Evolutionary conservation across 2,329 filamentous ascomycete species (phyloP).

Genomic region (Thelonectria blattea): DNA sequence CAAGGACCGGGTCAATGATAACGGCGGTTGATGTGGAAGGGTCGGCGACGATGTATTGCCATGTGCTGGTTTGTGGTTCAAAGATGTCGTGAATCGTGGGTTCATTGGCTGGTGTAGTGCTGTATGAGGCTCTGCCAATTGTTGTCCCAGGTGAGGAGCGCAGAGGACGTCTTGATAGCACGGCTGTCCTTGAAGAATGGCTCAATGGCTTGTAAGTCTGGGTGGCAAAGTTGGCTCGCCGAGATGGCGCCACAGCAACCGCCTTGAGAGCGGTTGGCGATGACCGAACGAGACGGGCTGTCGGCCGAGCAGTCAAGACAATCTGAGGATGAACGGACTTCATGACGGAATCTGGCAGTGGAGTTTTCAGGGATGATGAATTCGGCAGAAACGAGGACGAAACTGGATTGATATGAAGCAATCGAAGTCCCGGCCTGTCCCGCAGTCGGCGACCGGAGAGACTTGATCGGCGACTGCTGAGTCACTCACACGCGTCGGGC

Average conservation of each 20-base stretch:
- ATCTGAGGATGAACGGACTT: conserved; percentile 1
- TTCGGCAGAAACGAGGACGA: not conserved
- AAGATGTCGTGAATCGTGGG: conserved; percentile 28
- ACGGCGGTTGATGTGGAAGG: conserved; percentile 53
- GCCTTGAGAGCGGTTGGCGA: not conserved
- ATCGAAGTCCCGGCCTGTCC: not conserved
- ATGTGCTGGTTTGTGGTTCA: conserved; percentile 52
- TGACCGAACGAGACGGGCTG: not conserved
- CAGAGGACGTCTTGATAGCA: not conserved
- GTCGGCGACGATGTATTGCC: conserved; percentile 67
- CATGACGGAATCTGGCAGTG: not conserved
- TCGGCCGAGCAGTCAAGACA: not conserved
- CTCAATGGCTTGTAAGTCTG: not conserved
- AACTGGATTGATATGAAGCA: not conserved
- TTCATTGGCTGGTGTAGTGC: conserved; percentile 8
- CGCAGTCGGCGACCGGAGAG: not conserved
- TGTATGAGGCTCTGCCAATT: conserved; percentile 7
- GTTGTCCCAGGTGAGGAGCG: not conserved
- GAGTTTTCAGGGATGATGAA: not conserved
- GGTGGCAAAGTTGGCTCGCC: not conserved
- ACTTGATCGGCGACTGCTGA: not conserved
- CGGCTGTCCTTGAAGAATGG: not conserved
- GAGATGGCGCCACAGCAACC: not conserved
- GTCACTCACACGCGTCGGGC: not conserved
- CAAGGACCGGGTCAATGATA: conserved; percentile 68